A percentile compares a stretch with the other conserved stretches of the same genome.
Conservation (phyloP, 2,329 filamentous ascomycete genomes). For the Colletotrichum sp. region DNA sequence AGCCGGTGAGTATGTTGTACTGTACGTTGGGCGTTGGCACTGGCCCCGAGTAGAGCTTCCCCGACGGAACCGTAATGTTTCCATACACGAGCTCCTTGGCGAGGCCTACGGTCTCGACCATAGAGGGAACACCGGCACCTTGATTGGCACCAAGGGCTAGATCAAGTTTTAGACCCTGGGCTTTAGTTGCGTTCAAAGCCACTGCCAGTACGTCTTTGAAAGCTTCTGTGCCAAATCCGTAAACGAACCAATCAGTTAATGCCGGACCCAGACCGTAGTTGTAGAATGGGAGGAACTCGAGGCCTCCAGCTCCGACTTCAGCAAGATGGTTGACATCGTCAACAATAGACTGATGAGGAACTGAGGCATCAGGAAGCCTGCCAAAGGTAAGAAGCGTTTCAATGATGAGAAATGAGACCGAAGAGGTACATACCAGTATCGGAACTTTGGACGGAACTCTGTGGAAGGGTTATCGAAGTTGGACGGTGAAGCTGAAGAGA, state of each 20-base stretch:
- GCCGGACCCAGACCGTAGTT: background rate
- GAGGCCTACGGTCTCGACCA: background rate
- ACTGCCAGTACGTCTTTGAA: background rate
- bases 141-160: background rate
- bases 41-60: background rate
- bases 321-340: background rate
- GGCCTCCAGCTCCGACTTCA: background rate
- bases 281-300: background rate
- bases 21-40: background rate
- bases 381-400: background rate
- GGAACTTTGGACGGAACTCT: background rate
- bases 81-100: background rate
- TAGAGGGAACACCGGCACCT: background rate
- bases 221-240: background rate
- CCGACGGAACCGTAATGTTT: background rate
- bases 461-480: background rate
- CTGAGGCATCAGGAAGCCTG: background rate
- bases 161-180: background rate
- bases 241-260: background rate
- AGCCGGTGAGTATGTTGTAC: background rate
- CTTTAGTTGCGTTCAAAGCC: background rate
- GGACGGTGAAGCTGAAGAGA: background rate
- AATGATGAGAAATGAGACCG: background rate
- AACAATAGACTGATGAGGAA: background rate
- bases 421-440: background rate